A percentile compares a stretch with the other conserved stretches of the same genome.
Conservation (phyloP, 306 rosid genomes). For the Heteromeles arbutifolia region DNA sequence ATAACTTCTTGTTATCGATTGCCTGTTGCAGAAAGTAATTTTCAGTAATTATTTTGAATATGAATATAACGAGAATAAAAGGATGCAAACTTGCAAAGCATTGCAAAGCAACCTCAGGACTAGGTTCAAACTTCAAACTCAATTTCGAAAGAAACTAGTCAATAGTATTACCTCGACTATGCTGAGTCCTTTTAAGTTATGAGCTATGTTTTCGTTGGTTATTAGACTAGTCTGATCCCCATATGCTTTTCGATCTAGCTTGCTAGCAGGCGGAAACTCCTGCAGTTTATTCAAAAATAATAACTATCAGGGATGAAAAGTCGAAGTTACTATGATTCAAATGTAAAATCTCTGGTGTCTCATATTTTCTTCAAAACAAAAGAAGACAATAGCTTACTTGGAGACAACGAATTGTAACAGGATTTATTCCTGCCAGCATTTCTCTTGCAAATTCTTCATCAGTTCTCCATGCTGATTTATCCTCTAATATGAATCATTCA, state of each 20-base stretch:
- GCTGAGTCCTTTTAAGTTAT: conserved; percentile 45
- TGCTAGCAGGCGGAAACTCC: conserved; percentile 71
- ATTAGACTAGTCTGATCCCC: conserved; percentile 55
- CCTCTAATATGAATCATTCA: conserved; percentile 21
- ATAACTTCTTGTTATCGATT: conserved; percentile 31
- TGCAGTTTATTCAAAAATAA: conserved; percentile 7
- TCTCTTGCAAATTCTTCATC: conserved; percentile 66
- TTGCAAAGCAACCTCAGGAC: not conserved
- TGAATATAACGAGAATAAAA: not conserved
- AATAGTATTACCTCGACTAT: conserved; percentile 10
- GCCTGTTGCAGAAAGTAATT: conserved; percentile 28
- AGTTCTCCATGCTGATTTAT: conserved; percentile 46
- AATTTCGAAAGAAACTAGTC: not conserved
- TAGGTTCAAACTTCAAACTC: not conserved
- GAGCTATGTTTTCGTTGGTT: conserved; percentile 31
- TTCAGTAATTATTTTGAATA: not conserved
- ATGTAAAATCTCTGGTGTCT: not conserved
- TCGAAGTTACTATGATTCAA: not conserved
- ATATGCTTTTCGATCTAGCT: conserved; percentile 39
- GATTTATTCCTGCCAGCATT: conserved; percentile 55
- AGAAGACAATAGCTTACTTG: conserved; percentile 29
- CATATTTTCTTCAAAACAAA: not conserved
- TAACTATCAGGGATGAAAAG: not conserved
- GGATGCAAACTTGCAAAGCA: not conserved
- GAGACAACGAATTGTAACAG: conserved; percentile 39